These are phyloP conservation scores for Tieghemiomyces parasiticus DNA, from an alignment of 192 early-diverging fungal genomes.

Conservation along the genomic window DNA sequence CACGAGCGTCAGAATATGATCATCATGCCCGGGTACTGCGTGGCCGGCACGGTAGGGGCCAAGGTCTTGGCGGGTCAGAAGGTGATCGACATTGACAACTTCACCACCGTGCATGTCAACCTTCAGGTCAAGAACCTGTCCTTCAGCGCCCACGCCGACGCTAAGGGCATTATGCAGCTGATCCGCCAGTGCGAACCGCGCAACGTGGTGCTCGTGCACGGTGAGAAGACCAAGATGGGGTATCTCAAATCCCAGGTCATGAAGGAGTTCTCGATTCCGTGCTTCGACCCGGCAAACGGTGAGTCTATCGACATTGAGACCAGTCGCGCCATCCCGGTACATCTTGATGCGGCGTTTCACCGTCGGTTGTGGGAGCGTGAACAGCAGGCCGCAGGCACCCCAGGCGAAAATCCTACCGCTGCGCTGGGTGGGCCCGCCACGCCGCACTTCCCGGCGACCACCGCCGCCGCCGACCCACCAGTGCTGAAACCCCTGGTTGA, in stretches of 20 bases:
- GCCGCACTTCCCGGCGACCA: constrained; percentile 13
- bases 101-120: constrained; percentile 62
- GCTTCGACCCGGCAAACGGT: constrained; percentile 83
- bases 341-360: constrained; percentile 26
- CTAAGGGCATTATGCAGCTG: constrained; percentile 94
- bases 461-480: constrained; percentile 1
- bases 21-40: constrained; percentile 97
- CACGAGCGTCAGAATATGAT: constrained; percentile 86
- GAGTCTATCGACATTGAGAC: constrained; percentile 53
- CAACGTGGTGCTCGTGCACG: constrained; percentile 92
- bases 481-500: constrained; percentile 20
- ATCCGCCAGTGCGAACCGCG: constrained; percentile 75
- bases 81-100: constrained; percentile 65
- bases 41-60: constrained; percentile 89
- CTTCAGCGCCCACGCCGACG: constrained; percentile 95
- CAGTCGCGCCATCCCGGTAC: constrained; percentile 42
- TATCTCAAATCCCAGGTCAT: constrained; percentile 66
- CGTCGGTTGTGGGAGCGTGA: constrained; percentile 19
- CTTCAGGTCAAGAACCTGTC: constrained; percentile 88
- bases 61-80: constrained; percentile 85
- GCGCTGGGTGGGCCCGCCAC: constrained; percentile 16
- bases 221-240: constrained; percentile 81
- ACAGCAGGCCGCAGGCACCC: too few species aligned
- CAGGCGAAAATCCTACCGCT: neutral
- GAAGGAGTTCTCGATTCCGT: constrained; percentile 67